Base-by-base conservation (phyloP, 805 yeast genomes). In the Wickerhamomyces hampshirensis region DNA sequence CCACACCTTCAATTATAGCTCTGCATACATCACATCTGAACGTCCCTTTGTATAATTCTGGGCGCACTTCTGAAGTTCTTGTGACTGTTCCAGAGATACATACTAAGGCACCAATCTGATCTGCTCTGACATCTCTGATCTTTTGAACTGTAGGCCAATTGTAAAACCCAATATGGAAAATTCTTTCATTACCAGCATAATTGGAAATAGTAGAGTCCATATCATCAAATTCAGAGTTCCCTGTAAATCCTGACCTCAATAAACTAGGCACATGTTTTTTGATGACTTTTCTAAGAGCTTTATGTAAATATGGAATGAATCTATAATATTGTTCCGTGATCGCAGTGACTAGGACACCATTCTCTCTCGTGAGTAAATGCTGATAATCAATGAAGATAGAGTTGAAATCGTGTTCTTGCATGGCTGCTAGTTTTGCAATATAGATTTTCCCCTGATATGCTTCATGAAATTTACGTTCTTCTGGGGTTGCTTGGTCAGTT, bases 51-150 rank as follows among this genome's bases (percentile, higher is more conserved):
- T 71, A 86, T 43, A 93, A 70, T 60, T 93, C 98, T 0, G 98
- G 98, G 39, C 98, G 76, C 10, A 93, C 97, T 63, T 93, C 98
- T 16, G 94, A 82, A 0, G 98, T 87, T 58, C 98, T 76, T 0
- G 98, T 91, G 5, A 93, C 96, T 0, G 98, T 93, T 38, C 98
- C 98, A 7, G 91, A 79, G 23, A 91, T 84, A 8, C 91, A 69
- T 65, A 87, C 71, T 42, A 91, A 69, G 8, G 84, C 70, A 12
- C 98, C 98, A 39, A 93, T 82, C 46, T 81, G 82, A 48, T 85
- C 95, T 2, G 97, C 84, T 53, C 93, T 74, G 39, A 93, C 72
- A 54, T 91, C 98, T 55, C 98, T 77, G 49, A 93, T 83, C 58
- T 95, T 75, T 51, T 85, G 77, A 13, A 83, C 72, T 0, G 85